phyloP scores from a whole-genome alignment of 1,284 basidiomycete species.

The Heterobasidion occidentale region DNA sequence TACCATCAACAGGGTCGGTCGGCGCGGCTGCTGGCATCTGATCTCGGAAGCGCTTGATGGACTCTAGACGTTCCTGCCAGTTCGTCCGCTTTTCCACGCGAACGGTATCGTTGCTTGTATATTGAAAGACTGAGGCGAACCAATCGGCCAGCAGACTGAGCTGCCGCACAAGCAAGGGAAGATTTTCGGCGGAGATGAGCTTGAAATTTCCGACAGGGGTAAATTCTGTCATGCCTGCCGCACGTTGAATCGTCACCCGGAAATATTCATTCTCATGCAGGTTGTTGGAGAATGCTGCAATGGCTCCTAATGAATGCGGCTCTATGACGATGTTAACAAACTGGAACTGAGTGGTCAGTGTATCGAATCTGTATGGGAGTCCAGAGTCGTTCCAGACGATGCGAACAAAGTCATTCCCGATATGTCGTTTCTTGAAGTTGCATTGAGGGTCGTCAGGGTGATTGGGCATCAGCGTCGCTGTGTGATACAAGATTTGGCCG shows the following conservation, averaged over 20 bases:
- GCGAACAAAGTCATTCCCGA: slow-evolving; percentile 92
- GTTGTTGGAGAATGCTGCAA: slow-evolving; percentile 73
- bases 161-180: slow-evolving; percentile 81
- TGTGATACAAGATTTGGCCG: slow-evolving; percentile 91
- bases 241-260: slow-evolving; percentile 83
- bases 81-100: slow-evolving; percentile 80
- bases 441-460: slow-evolving; percentile 57
- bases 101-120: slow-evolving; percentile 63
- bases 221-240: slow-evolving; percentile 85
- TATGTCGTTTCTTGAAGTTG: slow-evolving; percentile 85
- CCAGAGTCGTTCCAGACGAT: slow-evolving; percentile 99
- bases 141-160: slow-evolving; percentile 82
- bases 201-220: slow-evolving; percentile 88
- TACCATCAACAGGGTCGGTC: slow-evolving; percentile 21
- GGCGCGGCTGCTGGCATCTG: slow-evolving; percentile 21
- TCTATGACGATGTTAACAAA: slow-evolving; percentile 98
- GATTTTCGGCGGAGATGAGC: slow-evolving; percentile 78
- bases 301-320: slow-evolving; percentile 81
- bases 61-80: slow-evolving; percentile 77
- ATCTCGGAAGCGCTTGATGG: slow-evolving; percentile 60
- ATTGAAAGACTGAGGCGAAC: slow-evolving; percentile 79
- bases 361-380: slow-evolving; percentile 82
- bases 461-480: slow-evolving; percentile 96
- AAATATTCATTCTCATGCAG: slow-evolving; percentile 86
- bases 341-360: slow-evolving; percentile 89